Percentiles rank a stretch among this genome's conserved stretches.
Evolutionary conservation across 2,329 filamentous ascomycete species (phyloP).

Genomic region (Cryphonectria japonica): DNA sequence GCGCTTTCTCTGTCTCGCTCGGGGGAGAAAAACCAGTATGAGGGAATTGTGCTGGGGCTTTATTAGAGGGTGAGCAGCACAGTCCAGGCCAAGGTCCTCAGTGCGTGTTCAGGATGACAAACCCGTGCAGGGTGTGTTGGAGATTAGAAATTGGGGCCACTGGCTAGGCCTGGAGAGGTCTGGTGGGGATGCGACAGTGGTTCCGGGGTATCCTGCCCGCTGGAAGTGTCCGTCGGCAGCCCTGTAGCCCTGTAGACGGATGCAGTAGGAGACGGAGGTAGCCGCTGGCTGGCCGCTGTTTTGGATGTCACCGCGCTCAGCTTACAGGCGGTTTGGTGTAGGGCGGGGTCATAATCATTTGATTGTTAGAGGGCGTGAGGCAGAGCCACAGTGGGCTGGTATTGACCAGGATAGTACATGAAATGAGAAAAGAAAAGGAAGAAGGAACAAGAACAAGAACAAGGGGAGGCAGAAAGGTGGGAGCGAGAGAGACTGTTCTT

Average conservation of each 20-base stretch:
- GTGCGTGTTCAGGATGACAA: conserved; percentile 19
- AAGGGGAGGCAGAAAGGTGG: neutral
- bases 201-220: neutral
- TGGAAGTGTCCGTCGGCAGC: neutral
- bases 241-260: neutral
- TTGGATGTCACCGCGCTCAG: neutral
- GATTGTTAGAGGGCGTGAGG: too few species aligned
- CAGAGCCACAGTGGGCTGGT: neutral
- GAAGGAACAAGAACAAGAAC: neutral
- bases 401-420: neutral
- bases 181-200: neutral
- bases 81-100: conserved; percentile 2
- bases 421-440: neutral
- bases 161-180: conserved; percentile 9
- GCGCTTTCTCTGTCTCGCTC: neutral
- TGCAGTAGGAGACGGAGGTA: neutral
- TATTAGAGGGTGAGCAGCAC: conserved; percentile 12
- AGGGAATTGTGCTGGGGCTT: conserved; percentile 25
- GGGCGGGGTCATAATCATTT: neutral
- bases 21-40: conserved; percentile 11
- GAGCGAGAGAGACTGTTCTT: neutral
- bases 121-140: conserved; percentile 20
- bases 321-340: neutral
- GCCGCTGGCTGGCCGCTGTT: neutral
- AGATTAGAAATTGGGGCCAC: conserved; percentile 21